Conservation (phyloP, 2,329 filamentous ascomycete species). For the Penicillium sp. region DNA sequence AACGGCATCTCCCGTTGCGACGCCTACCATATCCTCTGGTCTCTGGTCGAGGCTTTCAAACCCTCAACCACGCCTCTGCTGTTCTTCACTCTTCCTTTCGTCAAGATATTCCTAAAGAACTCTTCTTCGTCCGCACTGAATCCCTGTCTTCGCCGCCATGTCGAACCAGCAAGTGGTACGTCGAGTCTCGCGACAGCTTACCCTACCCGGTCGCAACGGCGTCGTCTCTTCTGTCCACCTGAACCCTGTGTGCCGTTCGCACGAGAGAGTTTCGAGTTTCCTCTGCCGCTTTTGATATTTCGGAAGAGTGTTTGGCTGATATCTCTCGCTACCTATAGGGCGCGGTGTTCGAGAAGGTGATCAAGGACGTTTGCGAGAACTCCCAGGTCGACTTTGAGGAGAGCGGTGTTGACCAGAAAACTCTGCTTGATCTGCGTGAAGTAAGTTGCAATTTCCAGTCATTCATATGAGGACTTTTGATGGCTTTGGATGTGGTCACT, state of each 20-base stretch:
- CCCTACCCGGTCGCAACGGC: conserved; percentile 29
- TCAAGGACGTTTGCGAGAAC: conserved; percentile 86
- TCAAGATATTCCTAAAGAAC: conserved; percentile 20
- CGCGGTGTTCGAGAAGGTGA: conserved; percentile 83
- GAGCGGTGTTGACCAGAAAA: conserved; percentile 83
- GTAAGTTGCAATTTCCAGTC: conserved; percentile 58
- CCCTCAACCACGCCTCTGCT: background rate
- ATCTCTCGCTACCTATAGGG: conserved; percentile 54
- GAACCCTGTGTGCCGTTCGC: background rate
- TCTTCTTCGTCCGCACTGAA: conserved; percentile 13
- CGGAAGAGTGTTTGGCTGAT: conserved; percentile 27
- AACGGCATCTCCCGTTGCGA: conserved; percentile 27
- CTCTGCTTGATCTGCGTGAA: conserved; percentile 82
- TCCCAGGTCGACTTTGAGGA: conserved; percentile 97
- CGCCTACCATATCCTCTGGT: conserved; percentile 15
- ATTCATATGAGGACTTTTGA: conserved; percentile 10
- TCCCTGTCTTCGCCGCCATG: conserved; percentile 35
- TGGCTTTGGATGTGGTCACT: conserved; percentile 18
- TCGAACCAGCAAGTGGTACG: conserved; percentile 54
- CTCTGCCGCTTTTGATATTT: too few species aligned
- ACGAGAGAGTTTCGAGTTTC: background rate
- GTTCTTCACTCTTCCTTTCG: conserved; percentile 2
- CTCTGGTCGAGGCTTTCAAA: conserved; percentile 5
- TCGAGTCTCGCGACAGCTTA: conserved; percentile 30
- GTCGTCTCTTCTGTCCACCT: conserved; percentile 3